These are phyloP conservation scores for Hericium erinaceus DNA, from an alignment of 768 basidiomycete species.

Conservation along the genomic window DNA sequence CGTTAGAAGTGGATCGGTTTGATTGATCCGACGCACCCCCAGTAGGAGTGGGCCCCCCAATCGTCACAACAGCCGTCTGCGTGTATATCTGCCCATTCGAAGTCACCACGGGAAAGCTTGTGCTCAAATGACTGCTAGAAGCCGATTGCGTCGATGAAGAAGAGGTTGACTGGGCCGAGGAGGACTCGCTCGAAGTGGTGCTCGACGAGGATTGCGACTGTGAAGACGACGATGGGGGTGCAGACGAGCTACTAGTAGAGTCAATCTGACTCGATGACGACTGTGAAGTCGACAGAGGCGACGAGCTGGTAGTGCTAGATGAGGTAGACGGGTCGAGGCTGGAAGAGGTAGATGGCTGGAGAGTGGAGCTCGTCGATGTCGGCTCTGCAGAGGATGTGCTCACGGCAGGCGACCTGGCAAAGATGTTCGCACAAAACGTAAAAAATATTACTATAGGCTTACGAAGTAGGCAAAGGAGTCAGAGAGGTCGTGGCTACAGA, in stretches of 20 bases:
- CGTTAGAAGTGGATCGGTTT: neutral
- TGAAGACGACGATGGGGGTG: neutral
- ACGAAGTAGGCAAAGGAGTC: no score
- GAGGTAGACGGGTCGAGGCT: neutral
- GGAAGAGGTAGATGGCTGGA: neutral
- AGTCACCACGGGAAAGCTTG: neutral
- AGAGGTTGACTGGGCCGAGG: neutral
- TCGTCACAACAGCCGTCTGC: constrained; percentile 9
- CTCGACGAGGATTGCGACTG: neutral
- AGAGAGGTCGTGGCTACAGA: no score
- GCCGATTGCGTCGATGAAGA: neutral
- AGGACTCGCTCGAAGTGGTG: neutral
- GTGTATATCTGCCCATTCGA: constrained; percentile 11
- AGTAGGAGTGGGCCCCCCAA: neutral
- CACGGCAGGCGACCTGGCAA: no score
- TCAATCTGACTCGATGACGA: neutral
- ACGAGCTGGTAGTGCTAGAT: neutral
- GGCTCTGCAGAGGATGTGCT: neutral
- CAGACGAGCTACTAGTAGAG: neutral
- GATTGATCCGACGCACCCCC: neutral
- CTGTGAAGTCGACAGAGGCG: constrained; percentile 1
- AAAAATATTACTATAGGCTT: no score
- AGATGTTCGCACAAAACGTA: no score
- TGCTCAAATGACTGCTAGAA: constrained; percentile 1
- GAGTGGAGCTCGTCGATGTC: neutral